Conservation (phyloP, 106 monocot genomes). For the Acorus calamus region DNA sequence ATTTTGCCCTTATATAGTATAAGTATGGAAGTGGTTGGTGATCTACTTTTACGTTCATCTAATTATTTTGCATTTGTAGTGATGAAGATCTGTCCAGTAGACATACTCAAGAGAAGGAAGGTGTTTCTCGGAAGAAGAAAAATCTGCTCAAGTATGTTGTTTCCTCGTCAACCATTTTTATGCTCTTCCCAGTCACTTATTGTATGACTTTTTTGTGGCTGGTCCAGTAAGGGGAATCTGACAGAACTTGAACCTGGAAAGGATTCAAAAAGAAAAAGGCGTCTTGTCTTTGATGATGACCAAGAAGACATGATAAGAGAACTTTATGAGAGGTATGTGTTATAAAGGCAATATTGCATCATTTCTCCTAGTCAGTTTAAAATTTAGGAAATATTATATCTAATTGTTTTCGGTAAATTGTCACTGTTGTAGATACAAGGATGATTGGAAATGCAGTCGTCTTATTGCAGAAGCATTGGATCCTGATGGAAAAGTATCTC, state of each 20-base stretch:
- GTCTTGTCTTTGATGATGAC: conserved; percentile 30
- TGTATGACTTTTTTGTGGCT: conserved; percentile 1
- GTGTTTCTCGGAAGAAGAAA: too few relatives aligned
- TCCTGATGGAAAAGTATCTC: conserved; percentile 49
- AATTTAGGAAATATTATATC: neutral
- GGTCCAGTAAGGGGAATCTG: conserved; percentile 17
- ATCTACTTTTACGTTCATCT: too few relatives aligned
- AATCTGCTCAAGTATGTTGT: too few relatives aligned
- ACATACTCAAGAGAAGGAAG: too few relatives aligned
- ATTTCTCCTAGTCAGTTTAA: neutral
- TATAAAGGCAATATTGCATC: neutral
- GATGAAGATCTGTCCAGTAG: too few relatives aligned
- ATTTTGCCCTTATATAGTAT: too few relatives aligned
- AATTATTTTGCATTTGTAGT: too few relatives aligned
- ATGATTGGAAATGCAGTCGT: conserved; percentile 43
- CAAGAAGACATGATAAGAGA: conserved; percentile 35
- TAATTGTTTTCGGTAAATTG: neutral
- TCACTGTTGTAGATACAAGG: conserved; percentile 45
- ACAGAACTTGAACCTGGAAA: conserved; percentile 11
- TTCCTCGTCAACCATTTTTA: too few relatives aligned
- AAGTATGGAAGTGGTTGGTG: too few relatives aligned
- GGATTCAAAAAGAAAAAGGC: conserved; percentile 22
- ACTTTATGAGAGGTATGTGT: conserved; percentile 58
- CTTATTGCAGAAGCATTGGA: conserved; percentile 64
- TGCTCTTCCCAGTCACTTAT: neutral